Base-by-base conservation (phyloP, 192 early-diverging fungal genomes). In the Mortierella claussenii region DNA sequence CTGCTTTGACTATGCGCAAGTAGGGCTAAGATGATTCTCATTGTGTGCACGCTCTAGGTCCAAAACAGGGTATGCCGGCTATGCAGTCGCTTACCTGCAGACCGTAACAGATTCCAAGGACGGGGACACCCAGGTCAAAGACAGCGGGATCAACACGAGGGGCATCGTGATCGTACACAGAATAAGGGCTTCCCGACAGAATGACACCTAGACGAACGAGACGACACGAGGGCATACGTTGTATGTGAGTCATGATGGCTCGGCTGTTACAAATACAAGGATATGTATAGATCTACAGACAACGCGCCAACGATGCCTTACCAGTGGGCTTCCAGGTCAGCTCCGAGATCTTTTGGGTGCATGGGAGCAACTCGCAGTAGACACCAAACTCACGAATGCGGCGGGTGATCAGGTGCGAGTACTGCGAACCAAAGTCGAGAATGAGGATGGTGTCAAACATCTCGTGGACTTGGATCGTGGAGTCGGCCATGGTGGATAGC, bases 341-440 rank as follows among this genome's bases (percentile, higher is more conserved):
- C 45, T 97, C 96, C 13, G 89, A 82, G 60, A 99, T 90, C 89
- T 95, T 95, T 76, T 93, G 90, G 64, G 95, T 99, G 88, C 97
- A 99, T 40, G 97, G 96, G 46, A 94, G 85, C 61, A 99, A 88
- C 87, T 99, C 97, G 87, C 96, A 98, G 89, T 99, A 99, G 55
- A 99, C 94, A 60, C 97, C 97, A 70, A 93, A 89, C 80, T 98
- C 96, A 75, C 97, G 89, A 73, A 99, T 87, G 57, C 97, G 91
- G 36, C 96, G 89, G 43, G 96, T 94, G 82, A 99, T 97, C 73
- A 99, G 88, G 78, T 99, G 96, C 15, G 96, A 96, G 85, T 97
- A 97, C 84, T 99, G 97, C 32, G 95, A 97, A 67, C 97, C 97
- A 89, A 98, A 98, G 86, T 99, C 97, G 63, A 99, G 87, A 83